These are phyloP conservation scores for Penicillium desertorum DNA, from an alignment of 495 filamentous ascomycete species.

Conservation along the genomic window DNA sequence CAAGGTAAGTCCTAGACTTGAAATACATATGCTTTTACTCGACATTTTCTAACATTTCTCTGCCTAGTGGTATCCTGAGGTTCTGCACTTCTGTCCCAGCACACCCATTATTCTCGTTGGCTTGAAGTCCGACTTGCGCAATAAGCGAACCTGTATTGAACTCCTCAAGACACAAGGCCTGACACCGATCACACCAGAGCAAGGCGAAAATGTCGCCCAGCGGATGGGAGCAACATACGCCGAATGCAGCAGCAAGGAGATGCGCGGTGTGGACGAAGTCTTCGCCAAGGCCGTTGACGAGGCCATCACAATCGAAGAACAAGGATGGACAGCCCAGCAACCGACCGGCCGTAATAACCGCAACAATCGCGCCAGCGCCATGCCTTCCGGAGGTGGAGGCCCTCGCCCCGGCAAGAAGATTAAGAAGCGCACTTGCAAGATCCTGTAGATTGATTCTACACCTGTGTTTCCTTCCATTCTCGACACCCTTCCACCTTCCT, in stretches of 20 bases:
- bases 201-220: constrained; percentile 80
- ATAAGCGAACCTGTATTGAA: constrained; percentile 93
- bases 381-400: constrained; percentile 32
- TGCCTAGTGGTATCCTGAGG: constrained; percentile 94
- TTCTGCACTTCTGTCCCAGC: constrained; percentile 97
- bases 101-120: constrained; percentile 94
- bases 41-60: constrained; percentile 11
- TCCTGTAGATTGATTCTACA: constrained; percentile 52
- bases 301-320: constrained; percentile 60
- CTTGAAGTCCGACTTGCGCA: constrained; percentile 92
- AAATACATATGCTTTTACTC: background rate
- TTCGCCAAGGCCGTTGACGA: constrained; percentile 87
- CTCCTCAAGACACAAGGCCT: constrained; percentile 97
- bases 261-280: constrained; percentile 91
- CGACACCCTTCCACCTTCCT: constrained; percentile 22
- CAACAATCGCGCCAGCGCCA: constrained; percentile 23
- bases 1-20: constrained; percentile 64
- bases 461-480: constrained; percentile 12
- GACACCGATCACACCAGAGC: constrained; percentile 87
- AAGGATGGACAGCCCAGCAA: constrained; percentile 35
- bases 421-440: constrained; percentile 73
- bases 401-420: constrained; percentile 38
- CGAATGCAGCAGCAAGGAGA: constrained; percentile 98
- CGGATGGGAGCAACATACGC: constrained; percentile 95
- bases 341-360: constrained; percentile 17